phyloP scores from a whole-genome alignment of 2,329 filamentous ascomycete species.

The Clarireedia monteithiana region DNA sequence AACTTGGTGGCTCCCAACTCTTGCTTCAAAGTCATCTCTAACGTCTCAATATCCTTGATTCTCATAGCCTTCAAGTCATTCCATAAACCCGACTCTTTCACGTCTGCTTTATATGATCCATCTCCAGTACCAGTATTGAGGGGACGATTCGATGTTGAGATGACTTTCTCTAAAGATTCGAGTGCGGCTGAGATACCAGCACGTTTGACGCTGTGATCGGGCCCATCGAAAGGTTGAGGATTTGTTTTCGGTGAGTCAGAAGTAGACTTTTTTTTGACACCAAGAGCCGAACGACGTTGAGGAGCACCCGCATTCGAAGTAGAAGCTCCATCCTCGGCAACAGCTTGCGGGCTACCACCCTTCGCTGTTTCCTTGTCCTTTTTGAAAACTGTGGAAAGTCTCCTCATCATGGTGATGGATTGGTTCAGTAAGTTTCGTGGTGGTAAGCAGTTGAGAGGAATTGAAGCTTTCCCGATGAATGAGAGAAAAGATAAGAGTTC shows the following conservation, averaged over 20 bases:
- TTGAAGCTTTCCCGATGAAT: background rate
- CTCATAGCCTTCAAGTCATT: constrained; percentile 49
- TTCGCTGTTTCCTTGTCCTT: constrained; percentile 9
- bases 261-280: constrained; percentile 1
- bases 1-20: constrained; percentile 55
- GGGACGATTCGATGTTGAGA: constrained; percentile 49
- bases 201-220: constrained; percentile 13
- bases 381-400: constrained; percentile 9
- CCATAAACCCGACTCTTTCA: constrained; percentile 43
- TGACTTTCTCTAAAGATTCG: constrained; percentile 12
- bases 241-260: background rate
- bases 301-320: background rate
- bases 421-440: background rate
- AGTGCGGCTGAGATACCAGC: constrained; percentile 11
- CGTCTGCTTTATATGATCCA: constrained; percentile 46
- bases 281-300: background rate
- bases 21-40: constrained; percentile 49
- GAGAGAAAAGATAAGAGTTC: background rate
- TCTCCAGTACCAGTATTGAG: constrained; percentile 55
- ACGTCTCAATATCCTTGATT: constrained; percentile 49
- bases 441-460: background rate
- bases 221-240: constrained; percentile 7
- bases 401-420: constrained; percentile 6
- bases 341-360: background rate
- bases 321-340: background rate